Evolutionary conservation across 495 filamentous ascomycete species (phyloP), one percentile per base, ranked within the genome.

Genomic region (Hypoxylon rickii): DNA sequence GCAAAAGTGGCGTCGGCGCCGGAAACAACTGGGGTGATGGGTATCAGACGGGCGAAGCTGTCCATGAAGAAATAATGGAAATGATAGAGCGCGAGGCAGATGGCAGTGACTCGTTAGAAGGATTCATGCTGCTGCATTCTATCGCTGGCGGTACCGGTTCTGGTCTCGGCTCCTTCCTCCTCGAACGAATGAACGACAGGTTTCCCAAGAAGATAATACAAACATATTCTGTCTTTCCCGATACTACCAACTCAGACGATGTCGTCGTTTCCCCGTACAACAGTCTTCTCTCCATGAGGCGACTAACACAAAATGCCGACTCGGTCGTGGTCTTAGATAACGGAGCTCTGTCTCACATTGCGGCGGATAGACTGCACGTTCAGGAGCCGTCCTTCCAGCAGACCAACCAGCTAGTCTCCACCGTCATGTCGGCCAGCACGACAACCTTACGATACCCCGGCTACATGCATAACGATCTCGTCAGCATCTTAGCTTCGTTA

Each of bases 41-140:
- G 13, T 97, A 97, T 74, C 83, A 90, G 36, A 87, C 87, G n/a
- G 94, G 92, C 55, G 92, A 96, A 68, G 76, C 77, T 21, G 91
- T 98, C 15, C 89, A 96, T 58, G 94, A 98, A 67, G 94, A 97
- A 70, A 89, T 98, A 47, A 89, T 97, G 79, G 94, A 98, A 70
- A 98, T 98, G 92, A 97, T 98, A 62, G 95, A 98, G 71, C 88
- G 94, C 49, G 94, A 98, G 71, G 94, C 94, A 13, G 94, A 98
- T 72, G 94, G 94, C 16, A 97, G 92, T 74, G 94, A 98, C 69
- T 96, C 92, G 29, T 77, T 98, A 17, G 94, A 98, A 85, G 94
- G 93, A 11, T 98, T 98, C 73, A 97, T 97, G 93, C 82, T 98
- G 60, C 80, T 98, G 42, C 94, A 98, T 69, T 97, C 94, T 2